A percentile compares a stretch with the other conserved stretches of the same genome.
Evolutionary conservation across 2,329 filamentous ascomycete species (phyloP).

Genomic region (Penicillium rolfsii): DNA sequence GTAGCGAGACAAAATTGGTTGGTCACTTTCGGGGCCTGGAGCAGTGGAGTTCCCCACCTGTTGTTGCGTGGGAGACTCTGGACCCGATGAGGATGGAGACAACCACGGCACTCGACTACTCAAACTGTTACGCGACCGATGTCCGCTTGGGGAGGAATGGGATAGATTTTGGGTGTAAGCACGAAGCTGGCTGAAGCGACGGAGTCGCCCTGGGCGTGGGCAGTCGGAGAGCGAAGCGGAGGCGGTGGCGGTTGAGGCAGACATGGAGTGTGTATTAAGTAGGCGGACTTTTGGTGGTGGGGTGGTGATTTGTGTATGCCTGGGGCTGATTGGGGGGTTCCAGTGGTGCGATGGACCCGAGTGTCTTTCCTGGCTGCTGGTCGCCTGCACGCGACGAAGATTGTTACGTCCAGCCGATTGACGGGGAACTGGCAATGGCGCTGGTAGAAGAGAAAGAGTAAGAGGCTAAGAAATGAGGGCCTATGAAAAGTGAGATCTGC

Average conservation of each 20-base stretch:
- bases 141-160: slow-evolving; percentile 28
- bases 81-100: slow-evolving; percentile 33
- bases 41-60: slow-evolving; percentile 28
- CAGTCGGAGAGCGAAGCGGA: slow-evolving; percentile 39
- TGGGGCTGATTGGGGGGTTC: background rate
- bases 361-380: background rate
- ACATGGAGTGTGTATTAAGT: slow-evolving; percentile 26
- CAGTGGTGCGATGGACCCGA: background rate
- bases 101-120: slow-evolving; percentile 43
- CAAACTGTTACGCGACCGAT: slow-evolving; percentile 41
- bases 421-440: background rate
- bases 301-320: background rate
- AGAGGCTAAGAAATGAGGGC: background rate
- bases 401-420: background rate
- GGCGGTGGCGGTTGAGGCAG: slow-evolving; percentile 43
- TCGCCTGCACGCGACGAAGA: slow-evolving; percentile 2
- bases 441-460: background rate
- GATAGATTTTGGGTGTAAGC: slow-evolving; percentile 42
- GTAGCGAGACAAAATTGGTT: slow-evolving; percentile 30
- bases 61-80: slow-evolving; percentile 30
- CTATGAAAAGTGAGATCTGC: slow-evolving; percentile 15
- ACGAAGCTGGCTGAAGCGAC: slow-evolving; percentile 47
- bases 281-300: slow-evolving; percentile 2
- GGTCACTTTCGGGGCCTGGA: slow-evolving; percentile 39
- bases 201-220: slow-evolving; percentile 42